These are phyloP conservation scores for Aspergillus incahuasiensis DNA, from an alignment of 495 filamentous ascomycete species.

Conservation along the genomic window DNA sequence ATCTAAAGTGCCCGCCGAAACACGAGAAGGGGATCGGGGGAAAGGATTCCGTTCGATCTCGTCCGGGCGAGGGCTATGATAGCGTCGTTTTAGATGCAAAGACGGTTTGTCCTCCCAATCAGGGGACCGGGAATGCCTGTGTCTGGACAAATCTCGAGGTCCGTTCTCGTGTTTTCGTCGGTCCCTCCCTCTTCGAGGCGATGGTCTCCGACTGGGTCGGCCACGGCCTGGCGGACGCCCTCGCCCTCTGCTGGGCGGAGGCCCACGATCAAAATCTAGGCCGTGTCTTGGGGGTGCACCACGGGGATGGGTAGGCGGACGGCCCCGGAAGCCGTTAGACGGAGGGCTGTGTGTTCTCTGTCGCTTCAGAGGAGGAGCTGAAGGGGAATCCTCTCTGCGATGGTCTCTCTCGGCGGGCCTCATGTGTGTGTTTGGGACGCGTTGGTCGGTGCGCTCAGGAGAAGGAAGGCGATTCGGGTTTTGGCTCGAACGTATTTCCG, in stretches of 20 bases:
- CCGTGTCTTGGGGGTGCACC: slow-evolving; percentile 23
- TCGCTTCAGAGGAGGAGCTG: slow-evolving; percentile 35
- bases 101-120: slow-evolving; percentile 25
- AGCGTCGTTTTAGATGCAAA: slow-evolving; percentile 28
- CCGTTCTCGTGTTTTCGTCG: slow-evolving; percentile 31
- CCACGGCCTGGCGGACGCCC: slow-evolving; percentile 33
- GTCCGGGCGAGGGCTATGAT: slow-evolving; percentile 25
- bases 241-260: slow-evolving; percentile 25
- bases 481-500: slow-evolving; percentile 11
- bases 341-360: slow-evolving; percentile 48
- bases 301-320: slow-evolving; percentile 21
- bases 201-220: slow-evolving; percentile 26
- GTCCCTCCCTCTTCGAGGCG: slow-evolving; percentile 34
- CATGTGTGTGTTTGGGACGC: slow-evolving; percentile 9
- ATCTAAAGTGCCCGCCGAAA: slow-evolving; percentile 30
- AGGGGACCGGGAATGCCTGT: slow-evolving; percentile 30
- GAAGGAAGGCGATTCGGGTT: slow-evolving; percentile 13
- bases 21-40: slow-evolving; percentile 32
- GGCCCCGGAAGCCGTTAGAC: slow-evolving; percentile 23
- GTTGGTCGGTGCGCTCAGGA: slow-evolving; percentile 19
- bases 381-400: slow-evolving; percentile 32
- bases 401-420: slow-evolving; percentile 23
- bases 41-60: slow-evolving; percentile 28
- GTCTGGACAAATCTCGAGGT: slow-evolving; percentile 21
- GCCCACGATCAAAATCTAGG: slow-evolving; percentile 32